A percentile compares a stretch with the other conserved stretches of the same genome.
phyloP scores from a whole-genome alignment of 768 basidiomycete genomes.

The Serpula lacrymans region DNA sequence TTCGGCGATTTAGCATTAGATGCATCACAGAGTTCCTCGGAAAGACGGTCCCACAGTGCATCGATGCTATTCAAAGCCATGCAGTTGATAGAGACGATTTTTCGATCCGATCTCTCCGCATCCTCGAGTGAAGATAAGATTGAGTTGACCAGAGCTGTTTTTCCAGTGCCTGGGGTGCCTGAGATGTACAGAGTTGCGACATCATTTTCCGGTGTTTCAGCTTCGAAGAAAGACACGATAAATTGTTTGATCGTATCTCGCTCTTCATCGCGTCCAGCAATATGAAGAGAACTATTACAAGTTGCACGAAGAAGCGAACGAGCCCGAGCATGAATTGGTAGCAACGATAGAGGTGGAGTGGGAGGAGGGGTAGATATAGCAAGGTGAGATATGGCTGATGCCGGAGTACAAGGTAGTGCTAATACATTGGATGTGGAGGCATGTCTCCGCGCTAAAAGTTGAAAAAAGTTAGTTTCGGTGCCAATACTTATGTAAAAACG shows the following conservation, averaged over 20 bases:
- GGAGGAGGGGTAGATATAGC: slow-evolving; percentile 58
- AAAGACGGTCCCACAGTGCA: slow-evolving; percentile 65
- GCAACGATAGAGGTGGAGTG: slow-evolving; percentile 45
- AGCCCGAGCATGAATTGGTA: slow-evolving; percentile 56
- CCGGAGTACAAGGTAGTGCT: slow-evolving; percentile 40
- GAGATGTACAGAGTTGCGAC: slow-evolving; percentile 77
- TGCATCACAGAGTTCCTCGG: slow-evolving; percentile 46
- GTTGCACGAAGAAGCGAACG: slow-evolving; percentile 72
- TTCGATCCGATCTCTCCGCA: slow-evolving; percentile 35
- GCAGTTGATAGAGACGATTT: slow-evolving; percentile 68
- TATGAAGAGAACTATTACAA: slow-evolving; percentile 49
- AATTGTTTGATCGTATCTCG: slow-evolving; percentile 57
- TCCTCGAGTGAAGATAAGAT: slow-evolving; percentile 43
- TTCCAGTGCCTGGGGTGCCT: slow-evolving; percentile 90
- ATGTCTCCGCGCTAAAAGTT: slow-evolving; percentile 46
- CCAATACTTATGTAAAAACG: too few relatives aligned
- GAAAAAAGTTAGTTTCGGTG: slow-evolving; percentile 9
- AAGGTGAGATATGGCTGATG: slow-evolving; percentile 38
- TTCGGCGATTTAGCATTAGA: slow-evolving; percentile 32
- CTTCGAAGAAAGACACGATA: slow-evolving; percentile 49
- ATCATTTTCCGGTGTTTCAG: slow-evolving; percentile 18
- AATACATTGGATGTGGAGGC: slow-evolving; percentile 45
- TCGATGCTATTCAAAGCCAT: slow-evolving; percentile 72
- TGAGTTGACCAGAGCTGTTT: slow-evolving; percentile 79
- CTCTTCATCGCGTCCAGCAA: slow-evolving; percentile 70